phyloP scores from a whole-genome alignment of 2,329 filamentous ascomycete species.

The Cladosporium sp. region DNA sequence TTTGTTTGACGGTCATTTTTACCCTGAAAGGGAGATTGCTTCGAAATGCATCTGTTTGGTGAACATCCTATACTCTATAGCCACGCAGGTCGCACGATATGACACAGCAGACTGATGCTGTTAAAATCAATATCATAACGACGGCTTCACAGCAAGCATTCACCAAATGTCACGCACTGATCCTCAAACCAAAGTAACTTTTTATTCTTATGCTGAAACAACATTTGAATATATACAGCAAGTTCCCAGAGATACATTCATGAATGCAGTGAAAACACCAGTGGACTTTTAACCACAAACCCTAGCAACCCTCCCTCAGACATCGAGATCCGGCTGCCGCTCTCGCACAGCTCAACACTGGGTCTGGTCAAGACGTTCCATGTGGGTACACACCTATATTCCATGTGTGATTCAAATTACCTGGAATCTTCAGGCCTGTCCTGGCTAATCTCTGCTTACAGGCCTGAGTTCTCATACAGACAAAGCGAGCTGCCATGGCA shows the following conservation, averaged over 20 bases:
- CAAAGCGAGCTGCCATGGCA: background rate
- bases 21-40: accelerated
- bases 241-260: too few relatives aligned
- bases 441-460: background rate
- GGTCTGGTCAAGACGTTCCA: background rate
- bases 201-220: background rate
- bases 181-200: background rate
- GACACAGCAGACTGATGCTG: too few relatives aligned
- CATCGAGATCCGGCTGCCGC: background rate
- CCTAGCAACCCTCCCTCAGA: background rate
- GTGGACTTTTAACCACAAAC: background rate
- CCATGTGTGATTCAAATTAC: background rate
- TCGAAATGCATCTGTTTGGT: background rate
- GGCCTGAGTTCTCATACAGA: background rate
- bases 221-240: background rate
- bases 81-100: too few relatives aligned
- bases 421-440: background rate
- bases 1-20: background rate
- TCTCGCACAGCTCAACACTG: background rate
- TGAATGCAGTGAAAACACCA: too few relatives aligned
- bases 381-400: background rate
- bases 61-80: too few relatives aligned
- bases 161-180: background rate
- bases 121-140: background rate
- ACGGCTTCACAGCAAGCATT: background rate